phyloP scores from a whole-genome alignment of 768 basidiomycete genomes.

The Tephrocybe rancida region DNA sequence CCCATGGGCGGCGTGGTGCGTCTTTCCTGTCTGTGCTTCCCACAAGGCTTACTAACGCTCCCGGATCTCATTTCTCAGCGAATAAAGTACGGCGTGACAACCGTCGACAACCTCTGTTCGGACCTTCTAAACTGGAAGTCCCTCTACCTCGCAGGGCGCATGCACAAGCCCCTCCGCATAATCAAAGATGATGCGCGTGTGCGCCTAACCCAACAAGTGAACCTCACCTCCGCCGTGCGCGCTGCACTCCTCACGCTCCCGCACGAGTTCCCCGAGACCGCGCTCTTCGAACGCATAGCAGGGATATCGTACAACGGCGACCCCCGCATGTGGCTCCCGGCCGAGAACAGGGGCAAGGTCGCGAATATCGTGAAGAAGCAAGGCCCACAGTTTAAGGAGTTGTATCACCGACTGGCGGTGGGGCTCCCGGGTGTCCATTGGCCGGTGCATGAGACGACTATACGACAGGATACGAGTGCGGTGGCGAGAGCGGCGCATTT shows the following conservation, averaged over 20 bases:
- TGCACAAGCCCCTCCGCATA: conserved; percentile 96
- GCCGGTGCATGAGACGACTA: conserved; percentile 47
- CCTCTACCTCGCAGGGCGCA: conserved; percentile 91
- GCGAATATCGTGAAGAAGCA: conserved; percentile 88
- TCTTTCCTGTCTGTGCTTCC: conserved; percentile 20
- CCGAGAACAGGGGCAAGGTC: conserved; percentile 95
- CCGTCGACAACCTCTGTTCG: conserved; percentile 83
- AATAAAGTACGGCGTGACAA: conserved; percentile 97
- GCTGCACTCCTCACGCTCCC: conserved; percentile 90
- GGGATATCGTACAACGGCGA: conserved; percentile 88
- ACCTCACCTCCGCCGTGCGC: conserved; percentile 87
- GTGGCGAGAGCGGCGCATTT: conserved; percentile 74
- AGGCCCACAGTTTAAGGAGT: conserved; percentile 78
- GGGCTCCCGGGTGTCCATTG: conserved; percentile 84
- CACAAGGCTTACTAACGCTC: neutral
- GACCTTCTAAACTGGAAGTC: conserved; percentile 94
- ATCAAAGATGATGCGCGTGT: conserved; percentile 93
- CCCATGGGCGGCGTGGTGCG: conserved; percentile 83
- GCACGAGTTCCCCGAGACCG: conserved; percentile 74
- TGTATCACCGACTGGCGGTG: conserved; percentile 80
- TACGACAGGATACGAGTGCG: conserved; percentile 77
- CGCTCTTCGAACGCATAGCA: conserved; percentile 86
- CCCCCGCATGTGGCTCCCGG: conserved; percentile 91
- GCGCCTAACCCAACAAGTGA: conserved; percentile 89
- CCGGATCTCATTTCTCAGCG: conserved; percentile 44